Percentiles rank a stretch among this genome's conserved stretches.
These are phyloP conservation scores for Biscutella laevigata DNA, from an alignment of 441 rosid species.

Conservation along the genomic window DNA sequence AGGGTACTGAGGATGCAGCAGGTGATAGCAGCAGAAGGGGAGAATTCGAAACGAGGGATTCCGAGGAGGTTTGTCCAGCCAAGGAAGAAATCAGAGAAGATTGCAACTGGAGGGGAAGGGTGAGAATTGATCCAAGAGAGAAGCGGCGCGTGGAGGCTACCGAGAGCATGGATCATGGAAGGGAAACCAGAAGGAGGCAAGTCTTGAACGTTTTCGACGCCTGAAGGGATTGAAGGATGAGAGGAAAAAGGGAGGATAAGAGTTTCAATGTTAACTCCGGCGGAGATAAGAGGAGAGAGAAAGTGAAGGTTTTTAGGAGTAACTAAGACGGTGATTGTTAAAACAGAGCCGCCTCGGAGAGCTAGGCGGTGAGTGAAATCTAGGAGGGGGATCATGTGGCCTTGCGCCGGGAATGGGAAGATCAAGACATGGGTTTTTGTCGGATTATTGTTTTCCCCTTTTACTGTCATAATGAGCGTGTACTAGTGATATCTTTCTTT, in stretches of 20 bases:
- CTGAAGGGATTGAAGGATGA: slow-evolving; percentile 19
- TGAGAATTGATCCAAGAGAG: slow-evolving; percentile 38
- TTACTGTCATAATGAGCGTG: slow-evolving; percentile 8
- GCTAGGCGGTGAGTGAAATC: slow-evolving; percentile 40
- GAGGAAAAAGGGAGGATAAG: slow-evolving; percentile 37
- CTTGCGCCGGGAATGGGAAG: slow-evolving; percentile 39
- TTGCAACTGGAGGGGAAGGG: slow-evolving; percentile 39
- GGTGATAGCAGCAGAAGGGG: slow-evolving; percentile 44
- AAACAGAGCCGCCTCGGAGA: slow-evolving; percentile 18
- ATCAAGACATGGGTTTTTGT: slow-evolving; percentile 32
- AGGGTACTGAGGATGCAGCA: slow-evolving; percentile 28
- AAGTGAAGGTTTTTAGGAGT: slow-evolving; percentile 37
- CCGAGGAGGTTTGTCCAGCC: slow-evolving; percentile 47
- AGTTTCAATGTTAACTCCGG: slow-evolving; percentile 22
- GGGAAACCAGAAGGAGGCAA: slow-evolving; percentile 20
- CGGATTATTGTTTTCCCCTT: neutral
- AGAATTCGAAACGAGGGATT: slow-evolving; percentile 33
- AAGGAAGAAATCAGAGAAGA: slow-evolving; percentile 44
- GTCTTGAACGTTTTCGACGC: slow-evolving; percentile 32
- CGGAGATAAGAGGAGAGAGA: slow-evolving; percentile 29
- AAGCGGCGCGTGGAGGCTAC: slow-evolving; percentile 36
- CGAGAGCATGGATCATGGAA: slow-evolving; percentile 29
- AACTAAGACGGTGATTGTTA: slow-evolving; percentile 29
- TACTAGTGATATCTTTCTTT: neutral
- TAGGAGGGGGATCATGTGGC: slow-evolving; percentile 47